Percentiles rank a stretch among this genome's conserved stretches.
phyloP scores from a whole-genome alignment of 73 alveolate genomes.

The Tetrahymena malaccensis region DNA sequence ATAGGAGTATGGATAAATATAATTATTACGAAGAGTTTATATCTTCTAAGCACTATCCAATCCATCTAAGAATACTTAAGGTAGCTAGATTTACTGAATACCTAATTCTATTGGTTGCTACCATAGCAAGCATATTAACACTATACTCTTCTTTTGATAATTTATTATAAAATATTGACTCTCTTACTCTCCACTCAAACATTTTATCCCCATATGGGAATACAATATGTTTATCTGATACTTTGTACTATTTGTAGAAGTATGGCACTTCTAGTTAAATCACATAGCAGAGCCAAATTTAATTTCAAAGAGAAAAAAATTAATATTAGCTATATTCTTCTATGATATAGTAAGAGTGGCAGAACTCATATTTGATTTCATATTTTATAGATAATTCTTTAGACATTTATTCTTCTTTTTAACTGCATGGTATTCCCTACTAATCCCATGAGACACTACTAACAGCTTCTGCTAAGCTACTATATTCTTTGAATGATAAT shows the following conservation, averaged over 20 bases:
- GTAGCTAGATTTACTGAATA: neutral
- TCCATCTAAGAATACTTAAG: neutral
- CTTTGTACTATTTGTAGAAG: neutral
- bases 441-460: neutral
- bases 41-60: neutral
- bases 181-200: neutral
- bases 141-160: neutral
- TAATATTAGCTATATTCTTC: neutral
- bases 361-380: neutral
- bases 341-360: neutral
- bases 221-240: neutral
- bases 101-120: neutral
- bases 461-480: neutral
- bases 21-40: neutral
- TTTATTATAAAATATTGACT: neutral
- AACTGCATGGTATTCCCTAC: neutral
- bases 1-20: neutral
- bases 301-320: neutral
- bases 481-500: neutral
- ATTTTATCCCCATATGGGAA: neutral
- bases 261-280: neutral
- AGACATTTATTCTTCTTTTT: neutral
- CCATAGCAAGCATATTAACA: neutral
- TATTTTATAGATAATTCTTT: neutral
- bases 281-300: neutral